A percentile compares a stretch with the other conserved stretches of the same genome.
These are phyloP conservation scores for Chlorokybus atmophyticus DNA, from an alignment of 139 green algal species.

Conservation along the genomic window DNA sequence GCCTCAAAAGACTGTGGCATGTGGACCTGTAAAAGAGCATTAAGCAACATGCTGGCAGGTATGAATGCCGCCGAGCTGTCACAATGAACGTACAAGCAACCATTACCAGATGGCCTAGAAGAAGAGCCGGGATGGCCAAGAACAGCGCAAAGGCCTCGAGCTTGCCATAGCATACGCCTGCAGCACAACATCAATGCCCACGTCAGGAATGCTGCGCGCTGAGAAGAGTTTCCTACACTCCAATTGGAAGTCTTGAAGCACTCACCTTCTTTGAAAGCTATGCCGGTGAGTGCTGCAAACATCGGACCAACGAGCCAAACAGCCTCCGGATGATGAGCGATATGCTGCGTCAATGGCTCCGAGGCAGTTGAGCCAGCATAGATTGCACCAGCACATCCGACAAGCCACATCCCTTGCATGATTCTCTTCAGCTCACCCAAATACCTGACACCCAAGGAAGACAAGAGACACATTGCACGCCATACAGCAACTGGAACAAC, in stretches of 20 bases:
- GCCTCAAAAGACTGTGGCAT: too few relatives aligned
- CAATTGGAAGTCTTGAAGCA: too few relatives aligned
- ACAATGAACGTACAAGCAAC: neutral
- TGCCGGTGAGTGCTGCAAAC: slow-evolving; percentile 76
- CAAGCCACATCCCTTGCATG: slow-evolving; percentile 32
- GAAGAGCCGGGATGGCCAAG: slow-evolving; percentile 40
- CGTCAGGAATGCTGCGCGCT: too few relatives aligned
- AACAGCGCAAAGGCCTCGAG: slow-evolving; percentile 48
- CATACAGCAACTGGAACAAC: neutral
- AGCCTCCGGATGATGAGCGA: slow-evolving; percentile 45
- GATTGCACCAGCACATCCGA: slow-evolving; percentile 38
- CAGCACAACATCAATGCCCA: too few relatives aligned
- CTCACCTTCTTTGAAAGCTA: slow-evolving; percentile 74
- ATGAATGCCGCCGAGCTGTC: neutral
- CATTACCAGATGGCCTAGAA: slow-evolving; percentile 24
- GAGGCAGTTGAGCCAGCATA: slow-evolving; percentile 39
- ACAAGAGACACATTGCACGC: neutral
- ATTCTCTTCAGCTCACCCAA: neutral
- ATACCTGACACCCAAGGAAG: neutral
- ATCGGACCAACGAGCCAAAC: slow-evolving; percentile 78
- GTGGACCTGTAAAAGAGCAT: too few relatives aligned
- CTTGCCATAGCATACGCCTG: slow-evolving; percentile 71
- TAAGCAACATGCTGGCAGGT: neutral
- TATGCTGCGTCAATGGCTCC: slow-evolving; percentile 38
- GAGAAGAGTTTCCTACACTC: too few relatives aligned